phyloP scores from a whole-genome alignment of 2,329 filamentous ascomycete species.

The Torrubiella hemipterigena region DNA sequence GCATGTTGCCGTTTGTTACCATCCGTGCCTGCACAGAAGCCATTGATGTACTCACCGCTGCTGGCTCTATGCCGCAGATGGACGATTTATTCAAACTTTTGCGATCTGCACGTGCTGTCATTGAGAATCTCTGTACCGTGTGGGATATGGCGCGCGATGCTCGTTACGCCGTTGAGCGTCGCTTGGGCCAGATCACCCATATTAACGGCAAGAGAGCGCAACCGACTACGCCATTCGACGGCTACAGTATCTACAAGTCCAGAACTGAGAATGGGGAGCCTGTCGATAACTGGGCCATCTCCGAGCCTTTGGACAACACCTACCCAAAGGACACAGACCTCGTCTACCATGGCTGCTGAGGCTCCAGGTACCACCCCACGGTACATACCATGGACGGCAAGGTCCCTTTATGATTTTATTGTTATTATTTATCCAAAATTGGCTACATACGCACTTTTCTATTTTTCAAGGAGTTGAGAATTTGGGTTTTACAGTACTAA shows the following conservation, averaged over 20 bases:
- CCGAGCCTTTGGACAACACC: too few species aligned
- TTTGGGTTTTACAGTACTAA: too few species aligned
- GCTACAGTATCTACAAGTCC: constrained; percentile 18
- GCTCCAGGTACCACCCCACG: too few species aligned
- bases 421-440: too few species aligned
- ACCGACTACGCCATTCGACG: constrained; percentile 14
- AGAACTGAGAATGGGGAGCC: constrained; percentile 19
- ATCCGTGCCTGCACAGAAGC: constrained; percentile 52
- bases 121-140: constrained; percentile 42
- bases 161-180: constrained; percentile 30
- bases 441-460: too few species aligned
- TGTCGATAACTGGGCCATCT: too few species aligned
- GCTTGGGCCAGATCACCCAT: constrained; percentile 20
- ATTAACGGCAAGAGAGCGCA: constrained; percentile 20
- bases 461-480: too few species aligned
- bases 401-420: too few species aligned
- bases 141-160: constrained; percentile 48
- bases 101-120: constrained; percentile 35
- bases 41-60: constrained; percentile 53
- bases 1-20: constrained; percentile 46
- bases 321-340: too few species aligned
- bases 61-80: constrained; percentile 39
- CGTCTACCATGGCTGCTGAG: too few species aligned
- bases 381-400: too few species aligned
- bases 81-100: constrained; percentile 41